Evolutionary conservation across 1,284 basidiomycete species (phyloP), one percentile per base, ranked within the genome.

Genomic region (Heliocybe sulcata): DNA sequence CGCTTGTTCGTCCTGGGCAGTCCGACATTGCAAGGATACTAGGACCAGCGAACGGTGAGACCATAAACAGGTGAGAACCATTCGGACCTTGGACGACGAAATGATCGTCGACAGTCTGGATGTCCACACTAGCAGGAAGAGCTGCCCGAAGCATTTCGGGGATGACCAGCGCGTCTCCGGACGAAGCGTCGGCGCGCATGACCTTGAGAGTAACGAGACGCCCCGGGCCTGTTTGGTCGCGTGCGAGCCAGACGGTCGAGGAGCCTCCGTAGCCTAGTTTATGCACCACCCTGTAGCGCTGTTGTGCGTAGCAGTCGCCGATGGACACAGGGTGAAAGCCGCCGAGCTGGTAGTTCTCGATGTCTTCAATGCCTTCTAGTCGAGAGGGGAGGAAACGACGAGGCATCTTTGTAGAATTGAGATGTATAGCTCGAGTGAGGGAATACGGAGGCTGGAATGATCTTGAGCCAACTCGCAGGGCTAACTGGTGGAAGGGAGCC

Each of bases 171-270:
- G 51, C 47, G 23, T 58, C 22, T 29, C 55, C 62, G 54, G 60
- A 59, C 20, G 69, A 67, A n/a, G 57, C 23, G 23, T 70, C 62
- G 27, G 72, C 70, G 49, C 61, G 58, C 62, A 73, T 61, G 52
- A 59, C 64, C 54, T 74, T 73, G 48, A 74, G 64, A 55, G 72
- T 64, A 20, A 72, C 64, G 16, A 71, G 57, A 54, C 55, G 63
- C 19, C 60, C 60, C 51, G 48, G 14, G 8, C 19, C 29, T 10
- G 56, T 55, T 49, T 61, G 60, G 53, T 73, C 68, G 52, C 69
- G 67, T 22, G 68, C 72, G 6, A 75, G 68, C 73, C 73, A 74
- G 22, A 74, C 61, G 27, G 72, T 73, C 31, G 72, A 72, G 8
- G 66, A 70, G 12, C 69, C 68, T 14, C 73, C 72, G 54, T 60